These are phyloP conservation scores for Penicillium sp. DNA, from an alignment of 2,329 filamentous ascomycete species.

Conservation along the genomic window DNA sequence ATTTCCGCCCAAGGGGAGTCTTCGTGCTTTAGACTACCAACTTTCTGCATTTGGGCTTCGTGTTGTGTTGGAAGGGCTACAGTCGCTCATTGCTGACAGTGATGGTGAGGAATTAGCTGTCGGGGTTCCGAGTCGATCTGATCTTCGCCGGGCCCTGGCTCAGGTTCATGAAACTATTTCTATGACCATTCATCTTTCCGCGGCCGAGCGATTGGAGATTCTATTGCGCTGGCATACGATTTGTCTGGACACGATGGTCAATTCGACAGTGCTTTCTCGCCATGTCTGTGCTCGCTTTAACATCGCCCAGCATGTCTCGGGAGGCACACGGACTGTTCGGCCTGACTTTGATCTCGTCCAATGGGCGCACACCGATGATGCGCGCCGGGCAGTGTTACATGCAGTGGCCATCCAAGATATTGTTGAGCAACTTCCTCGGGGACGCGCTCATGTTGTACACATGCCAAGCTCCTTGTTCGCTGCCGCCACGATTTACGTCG, in stretches of 20 bases:
- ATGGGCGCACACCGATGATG: conserved; percentile 39
- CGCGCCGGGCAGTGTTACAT: conserved; percentile 40
- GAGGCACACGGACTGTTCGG: conserved; percentile 24
- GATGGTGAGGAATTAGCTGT: conserved; percentile 37
- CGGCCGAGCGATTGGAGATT: conserved; percentile 37
- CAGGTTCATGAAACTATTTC: conserved; percentile 39
- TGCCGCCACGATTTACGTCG: conserved; percentile 41
- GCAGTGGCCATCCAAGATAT: conserved; percentile 46
- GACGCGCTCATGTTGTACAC: conserved; percentile 43
- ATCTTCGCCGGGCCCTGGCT: conserved; percentile 38
- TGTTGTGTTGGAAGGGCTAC: conserved; percentile 43
- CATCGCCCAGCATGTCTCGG: conserved; percentile 40
- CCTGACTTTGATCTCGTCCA: conserved; percentile 34
- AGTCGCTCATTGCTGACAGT: conserved; percentile 41
- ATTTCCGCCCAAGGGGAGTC: conserved; percentile 33
- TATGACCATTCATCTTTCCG: conserved; percentile 33
- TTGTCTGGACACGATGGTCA: conserved; percentile 40
- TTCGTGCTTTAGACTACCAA: conserved; percentile 27
- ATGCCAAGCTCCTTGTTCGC: conserved; percentile 44
- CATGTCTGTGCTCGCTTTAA: conserved; percentile 38
- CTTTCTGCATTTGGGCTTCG: conserved; percentile 41
- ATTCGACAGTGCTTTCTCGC: conserved; percentile 38
- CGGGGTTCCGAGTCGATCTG: conserved; percentile 38
- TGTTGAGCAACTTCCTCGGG: conserved; percentile 42
- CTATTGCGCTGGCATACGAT: conserved; percentile 44